phyloP scores from a whole-genome alignment of 176 grass and related monocot species.

The Ensete ventricosum region DNA sequence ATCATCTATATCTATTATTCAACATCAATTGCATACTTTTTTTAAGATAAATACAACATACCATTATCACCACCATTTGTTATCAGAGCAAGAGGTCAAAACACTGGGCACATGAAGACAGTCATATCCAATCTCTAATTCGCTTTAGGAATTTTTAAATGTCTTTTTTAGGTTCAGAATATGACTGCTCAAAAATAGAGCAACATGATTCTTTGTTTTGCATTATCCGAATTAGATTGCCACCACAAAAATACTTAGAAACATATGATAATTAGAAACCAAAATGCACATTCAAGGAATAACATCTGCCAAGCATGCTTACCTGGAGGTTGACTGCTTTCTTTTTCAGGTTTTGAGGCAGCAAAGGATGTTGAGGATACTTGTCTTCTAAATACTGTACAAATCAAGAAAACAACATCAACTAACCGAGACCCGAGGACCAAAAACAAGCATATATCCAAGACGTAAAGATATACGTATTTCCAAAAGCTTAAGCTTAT shows the following conservation, averaged over 20 bases:
- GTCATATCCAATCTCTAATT: background rate
- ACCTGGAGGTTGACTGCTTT: constrained; percentile 94
- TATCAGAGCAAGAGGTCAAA: too few species aligned
- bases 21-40: too few species aligned
- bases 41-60: too few species aligned
- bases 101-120: background rate
- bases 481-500: too few species aligned
- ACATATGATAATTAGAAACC: background rate
- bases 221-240: too few species aligned
- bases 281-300: background rate
- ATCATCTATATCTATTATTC: too few species aligned
- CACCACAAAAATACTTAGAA: background rate
- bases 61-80: too few species aligned
- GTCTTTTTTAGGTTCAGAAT: background rate
- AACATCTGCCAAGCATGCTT: background rate
- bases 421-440: too few species aligned
- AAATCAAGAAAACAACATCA: constrained; percentile 12
- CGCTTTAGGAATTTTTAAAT: too few species aligned
- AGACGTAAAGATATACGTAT: background rate
- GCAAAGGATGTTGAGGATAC: constrained; percentile 63
- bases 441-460: background rate
- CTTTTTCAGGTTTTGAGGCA: constrained; percentile 58
- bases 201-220: background rate
- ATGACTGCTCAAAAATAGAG: background rate
- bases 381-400: constrained; percentile 91